Evolutionary conservation across 805 yeast species (phyloP), one percentile per base, ranked within the genome.

Genomic region (Pichia cephalocereana): DNA sequence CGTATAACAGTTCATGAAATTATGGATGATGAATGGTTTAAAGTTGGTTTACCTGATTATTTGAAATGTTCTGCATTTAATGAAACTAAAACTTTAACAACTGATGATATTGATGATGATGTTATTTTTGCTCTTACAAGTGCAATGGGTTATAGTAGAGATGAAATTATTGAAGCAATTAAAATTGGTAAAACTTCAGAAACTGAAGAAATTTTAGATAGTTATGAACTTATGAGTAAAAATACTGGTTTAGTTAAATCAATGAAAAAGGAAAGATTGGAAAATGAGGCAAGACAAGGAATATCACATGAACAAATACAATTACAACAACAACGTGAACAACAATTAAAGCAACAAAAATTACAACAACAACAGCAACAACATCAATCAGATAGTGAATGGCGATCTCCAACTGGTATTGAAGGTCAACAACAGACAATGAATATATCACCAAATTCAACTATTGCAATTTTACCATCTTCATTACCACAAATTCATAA

Each of bases 11-110:
- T 91, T 43, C 87, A 82, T 60, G 96, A 87, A 63, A 87, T 91
- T 42, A 81, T 89, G 83, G 84, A 88, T 60, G 96, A 91, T 63
- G 90, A 86, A 54, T 90, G 98, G 98, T 90, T 90, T 68, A 82
- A 79, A 55, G 79, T 78, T 11, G 88, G 79, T 47, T 77, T 91
- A 54, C 86, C 91, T 31, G 88, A 83, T 32, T 87, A 88, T 61
- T 74, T 90, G 52, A 69, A 82, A 47, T 87, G 93, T 7, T 76
- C 76, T 38, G 79, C 73, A 55, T 15, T 19, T 8, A 67, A 59
- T 46, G 65, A 61, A 56, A 62, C 56, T 53, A 70, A 69, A 53
- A 52, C 45, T 27, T 44, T 57, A 32, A 51, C 65, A 9, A 42
- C 51, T 12, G 58, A 54, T 23, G 81, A 77, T 45, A 70, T 85